phyloP scores from a whole-genome alignment of 176 grass and related monocot genomes.

The Raddia distichophylla region DNA sequence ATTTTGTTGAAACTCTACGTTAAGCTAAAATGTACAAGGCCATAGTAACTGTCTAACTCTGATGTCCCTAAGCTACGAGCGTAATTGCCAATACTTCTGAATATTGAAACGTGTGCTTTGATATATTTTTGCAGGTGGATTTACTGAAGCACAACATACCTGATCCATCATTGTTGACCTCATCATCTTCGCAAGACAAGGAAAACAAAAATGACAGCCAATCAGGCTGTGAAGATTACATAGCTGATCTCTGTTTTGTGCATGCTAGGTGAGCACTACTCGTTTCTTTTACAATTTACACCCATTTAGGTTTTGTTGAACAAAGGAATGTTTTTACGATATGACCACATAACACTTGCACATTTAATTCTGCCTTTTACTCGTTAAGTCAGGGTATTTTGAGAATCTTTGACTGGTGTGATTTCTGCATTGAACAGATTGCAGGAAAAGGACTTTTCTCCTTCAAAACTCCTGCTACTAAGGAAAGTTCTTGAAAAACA shows the following conservation, averaged over 20 bases:
- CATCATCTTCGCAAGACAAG: conserved; percentile 68
- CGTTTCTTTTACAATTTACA: background rate
- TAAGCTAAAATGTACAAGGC: too few species aligned
- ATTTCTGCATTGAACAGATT: conserved; percentile 57
- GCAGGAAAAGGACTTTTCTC: conserved; percentile 61
- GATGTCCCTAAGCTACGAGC: background rate
- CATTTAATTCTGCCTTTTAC: background rate
- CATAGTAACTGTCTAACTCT: background rate
- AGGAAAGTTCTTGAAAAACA: conserved; percentile 58
- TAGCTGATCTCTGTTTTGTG: conserved; percentile 82
- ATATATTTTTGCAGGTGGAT: conserved; percentile 66
- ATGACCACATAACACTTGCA: background rate
- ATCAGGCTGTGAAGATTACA: conserved; percentile 59
- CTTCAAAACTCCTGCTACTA: conserved; percentile 49
- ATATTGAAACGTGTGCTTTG: conserved; percentile 3
- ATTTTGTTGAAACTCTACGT: too few species aligned
- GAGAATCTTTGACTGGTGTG: background rate
- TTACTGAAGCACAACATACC: conserved; percentile 91
- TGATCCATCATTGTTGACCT: conserved; percentile 72
- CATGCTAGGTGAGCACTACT: conserved; percentile 71
- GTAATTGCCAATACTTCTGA: background rate
- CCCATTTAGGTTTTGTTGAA: background rate
- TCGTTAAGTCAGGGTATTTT: background rate
- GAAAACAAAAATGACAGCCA: conserved; percentile 70
- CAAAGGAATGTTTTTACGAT: background rate